phyloP scores from a whole-genome alignment of 1,284 basidiomycete genomes.

The Vanrija sp. region DNA sequence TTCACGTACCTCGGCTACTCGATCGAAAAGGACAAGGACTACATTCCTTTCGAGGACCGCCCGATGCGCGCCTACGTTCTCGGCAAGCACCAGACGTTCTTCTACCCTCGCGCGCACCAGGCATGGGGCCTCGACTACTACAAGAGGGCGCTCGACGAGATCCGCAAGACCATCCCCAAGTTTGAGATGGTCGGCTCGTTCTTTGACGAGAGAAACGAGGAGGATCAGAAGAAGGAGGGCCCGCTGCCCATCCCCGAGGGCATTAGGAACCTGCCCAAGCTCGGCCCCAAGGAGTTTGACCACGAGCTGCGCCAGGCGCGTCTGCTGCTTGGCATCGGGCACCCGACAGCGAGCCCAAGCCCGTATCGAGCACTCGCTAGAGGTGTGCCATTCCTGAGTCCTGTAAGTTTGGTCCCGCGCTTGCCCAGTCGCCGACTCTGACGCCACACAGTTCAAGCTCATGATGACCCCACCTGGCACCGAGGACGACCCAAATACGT shows the following conservation, averaged over 20 bases:
- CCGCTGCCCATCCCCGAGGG: neutral
- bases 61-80: conserved; percentile 4
- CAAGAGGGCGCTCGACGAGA: neutral
- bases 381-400: conserved; percentile 8
- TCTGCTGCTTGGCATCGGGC: conserved; percentile 22
- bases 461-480: conserved; percentile 8
- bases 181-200: conserved; percentile 8
- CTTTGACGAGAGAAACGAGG: neutral
- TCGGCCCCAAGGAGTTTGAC: conserved; percentile 9
- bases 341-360: conserved; percentile 8
- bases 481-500: conserved; percentile 11
- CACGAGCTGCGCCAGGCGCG: conserved; percentile 15
- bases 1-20: conserved; percentile 4
- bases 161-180: neutral
- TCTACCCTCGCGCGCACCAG: neutral
- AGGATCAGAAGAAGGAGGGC: neutral
- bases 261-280: neutral
- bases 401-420: conserved; percentile 8
- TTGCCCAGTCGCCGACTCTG: too few species aligned
- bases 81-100: conserved; percentile 8
- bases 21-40: neutral
- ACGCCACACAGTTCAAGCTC: conserved; percentile 17
- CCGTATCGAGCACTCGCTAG: conserved; percentile 8
- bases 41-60: conserved; percentile 1
- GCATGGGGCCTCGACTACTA: neutral